Evolutionary conservation across 805 yeast species (phyloP).

Genomic region (Monosporozyma yasuniensis): DNA sequence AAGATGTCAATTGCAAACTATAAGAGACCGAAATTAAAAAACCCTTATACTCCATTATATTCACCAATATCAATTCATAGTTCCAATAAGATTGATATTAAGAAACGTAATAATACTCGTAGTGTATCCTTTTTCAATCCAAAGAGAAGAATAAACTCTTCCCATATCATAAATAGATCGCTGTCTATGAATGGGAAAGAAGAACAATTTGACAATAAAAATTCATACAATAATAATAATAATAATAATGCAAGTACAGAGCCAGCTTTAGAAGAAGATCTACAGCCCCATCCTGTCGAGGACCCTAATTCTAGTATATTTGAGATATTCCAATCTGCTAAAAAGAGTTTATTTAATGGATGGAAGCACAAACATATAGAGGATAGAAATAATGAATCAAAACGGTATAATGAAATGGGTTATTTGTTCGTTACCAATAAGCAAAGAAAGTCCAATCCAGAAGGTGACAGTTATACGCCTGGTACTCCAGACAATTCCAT

Average conservation of each 20-base stretch:
- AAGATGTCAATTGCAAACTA: conserved; percentile 12
- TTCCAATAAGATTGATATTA: conserved; percentile 5
- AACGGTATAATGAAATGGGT: not conserved
- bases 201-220: not conserved
- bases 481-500: not conserved
- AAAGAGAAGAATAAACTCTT: conserved; percentile 14
- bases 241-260: too few relatives aligned
- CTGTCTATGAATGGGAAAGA: not conserved
- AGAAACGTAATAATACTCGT: not conserved
- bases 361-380: not conserved
- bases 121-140: conserved; percentile 16
- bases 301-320: not conserved
- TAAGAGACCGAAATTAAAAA: conserved; percentile 12
- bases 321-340: not conserved
- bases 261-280: not conserved
- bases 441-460: not conserved
- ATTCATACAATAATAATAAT: not conserved
- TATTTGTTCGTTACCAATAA: conserved; percentile 1
- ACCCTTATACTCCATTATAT: conserved; percentile 15
- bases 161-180: not conserved
- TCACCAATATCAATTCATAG: conserved; percentile 14
- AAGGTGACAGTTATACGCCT: not conserved
- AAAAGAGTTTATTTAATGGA: not conserved
- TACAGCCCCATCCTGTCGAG: not conserved
- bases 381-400: not conserved